Conservation (phyloP, 352 stramenopile genomes). For the Globisporangium lucens region DNA sequence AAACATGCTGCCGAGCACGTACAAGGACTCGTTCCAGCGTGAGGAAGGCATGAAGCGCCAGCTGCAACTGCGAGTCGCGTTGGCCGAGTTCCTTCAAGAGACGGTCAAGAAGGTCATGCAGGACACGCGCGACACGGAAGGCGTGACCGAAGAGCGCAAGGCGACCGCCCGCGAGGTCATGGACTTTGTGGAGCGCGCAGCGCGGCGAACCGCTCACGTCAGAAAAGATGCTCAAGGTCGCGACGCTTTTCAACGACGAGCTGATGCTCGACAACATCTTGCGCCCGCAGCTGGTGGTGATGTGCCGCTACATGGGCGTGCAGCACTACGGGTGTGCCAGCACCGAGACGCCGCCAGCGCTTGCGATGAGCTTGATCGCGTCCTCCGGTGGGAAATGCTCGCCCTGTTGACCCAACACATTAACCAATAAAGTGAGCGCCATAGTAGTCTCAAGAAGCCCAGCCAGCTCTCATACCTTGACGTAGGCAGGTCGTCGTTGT, state of each 20-base stretch:
- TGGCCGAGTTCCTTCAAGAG: constrained; percentile 97
- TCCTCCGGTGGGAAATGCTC: constrained; percentile 83
- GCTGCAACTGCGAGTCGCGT: constrained; percentile 93
- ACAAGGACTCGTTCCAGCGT: constrained; percentile 94
- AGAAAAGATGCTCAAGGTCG: constrained; percentile 88
- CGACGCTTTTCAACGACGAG: constrained; percentile 96
- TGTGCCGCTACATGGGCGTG: constrained; percentile 98
- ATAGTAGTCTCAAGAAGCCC: background rate
- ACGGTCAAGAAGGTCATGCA: constrained; percentile 91
- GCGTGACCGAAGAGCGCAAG: constrained; percentile 73
- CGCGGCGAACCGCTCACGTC: constrained; percentile 68
- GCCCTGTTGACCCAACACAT: constrained; percentile 29
- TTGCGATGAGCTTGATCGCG: constrained; percentile 83
- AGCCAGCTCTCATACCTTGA: constrained; percentile 45
- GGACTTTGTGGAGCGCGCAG: constrained; percentile 82
- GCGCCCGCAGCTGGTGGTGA: constrained; percentile 94
- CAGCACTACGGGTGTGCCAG: constrained; percentile 91
- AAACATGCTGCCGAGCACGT: constrained; percentile 98
- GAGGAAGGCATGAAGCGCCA: constrained; percentile 99
- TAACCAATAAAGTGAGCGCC: background rate
- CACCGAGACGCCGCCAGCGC: constrained; percentile 72
- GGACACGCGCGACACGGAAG: constrained; percentile 76
- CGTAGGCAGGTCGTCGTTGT: constrained; percentile 85
- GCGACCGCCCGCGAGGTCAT: constrained; percentile 80
- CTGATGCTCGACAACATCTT: constrained; percentile 98